A percentile compares a stretch with the other conserved stretches of the same genome.
phyloP scores from a whole-genome alignment of 345 rosid genomes.

The Combretum micranthum region DNA sequence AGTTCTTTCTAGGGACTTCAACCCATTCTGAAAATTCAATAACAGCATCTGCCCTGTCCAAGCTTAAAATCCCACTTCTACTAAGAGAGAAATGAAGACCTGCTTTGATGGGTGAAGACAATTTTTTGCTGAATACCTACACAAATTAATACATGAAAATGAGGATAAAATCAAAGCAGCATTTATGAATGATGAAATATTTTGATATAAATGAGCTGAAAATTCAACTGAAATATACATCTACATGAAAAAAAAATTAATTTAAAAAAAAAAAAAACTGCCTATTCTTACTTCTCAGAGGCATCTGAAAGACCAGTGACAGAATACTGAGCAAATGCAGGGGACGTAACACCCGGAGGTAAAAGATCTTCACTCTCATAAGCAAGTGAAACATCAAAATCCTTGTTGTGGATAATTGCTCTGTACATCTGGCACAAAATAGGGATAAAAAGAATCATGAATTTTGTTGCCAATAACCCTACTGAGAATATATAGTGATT shows the following conservation, averaged over 20 bases:
- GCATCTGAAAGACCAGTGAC: constrained; percentile 80
- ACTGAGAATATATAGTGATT: no score
- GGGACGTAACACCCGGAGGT: constrained; percentile 66
- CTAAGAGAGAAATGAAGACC: constrained; percentile 90
- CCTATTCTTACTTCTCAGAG: constrained; percentile 63
- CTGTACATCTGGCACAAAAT: constrained; percentile 64
- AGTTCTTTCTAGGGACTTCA: constrained; percentile 80
- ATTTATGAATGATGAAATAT: background rate
- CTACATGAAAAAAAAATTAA: background rate
- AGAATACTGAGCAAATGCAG: constrained; percentile 72
- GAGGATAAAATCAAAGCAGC: constrained; percentile 7
- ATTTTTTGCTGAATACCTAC: constrained; percentile 81
- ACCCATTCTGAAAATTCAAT: constrained; percentile 97
- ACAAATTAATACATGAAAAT: no score
- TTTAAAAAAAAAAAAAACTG: background rate
- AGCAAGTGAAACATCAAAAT: constrained; percentile 83
- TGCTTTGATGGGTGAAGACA: constrained; percentile 92
- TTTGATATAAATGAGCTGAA: background rate
- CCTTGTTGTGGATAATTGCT: constrained; percentile 67
- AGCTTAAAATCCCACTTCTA: constrained; percentile 79
- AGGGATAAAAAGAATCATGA: background rate
- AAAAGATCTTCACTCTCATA: constrained; percentile 70
- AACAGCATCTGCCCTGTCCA: constrained; percentile 92
- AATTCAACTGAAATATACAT: no score
- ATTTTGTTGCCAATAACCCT: no score